These are phyloP conservation scores for Candida caryicola DNA, from an alignment of 805 yeast genomes.

Conservation along the genomic window DNA sequence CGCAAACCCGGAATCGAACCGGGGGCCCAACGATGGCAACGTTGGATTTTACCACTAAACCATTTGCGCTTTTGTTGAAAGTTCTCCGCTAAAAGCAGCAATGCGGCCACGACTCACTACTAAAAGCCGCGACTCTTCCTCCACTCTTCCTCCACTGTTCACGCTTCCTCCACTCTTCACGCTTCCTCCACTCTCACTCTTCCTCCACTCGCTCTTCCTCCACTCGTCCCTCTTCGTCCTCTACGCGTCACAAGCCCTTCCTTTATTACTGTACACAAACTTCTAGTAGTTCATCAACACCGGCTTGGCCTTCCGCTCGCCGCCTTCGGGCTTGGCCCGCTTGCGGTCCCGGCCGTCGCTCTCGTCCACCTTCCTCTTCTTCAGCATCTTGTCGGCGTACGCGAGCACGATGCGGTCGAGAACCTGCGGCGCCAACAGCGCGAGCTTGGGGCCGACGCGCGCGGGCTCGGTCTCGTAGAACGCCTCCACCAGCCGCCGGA, in stretches of 20 bases:
- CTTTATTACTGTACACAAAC: neutral
- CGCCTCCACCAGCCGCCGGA: neutral
- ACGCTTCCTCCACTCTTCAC: too few species aligned
- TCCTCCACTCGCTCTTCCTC: too few species aligned
- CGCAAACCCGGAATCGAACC: neutral
- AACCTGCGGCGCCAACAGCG: neutral
- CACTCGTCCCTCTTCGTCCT: too few species aligned
- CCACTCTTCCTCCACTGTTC: too few species aligned
- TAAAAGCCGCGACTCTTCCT: too few species aligned
- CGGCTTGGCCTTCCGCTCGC: constrained; percentile 1
- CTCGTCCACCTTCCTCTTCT: constrained; percentile 6
- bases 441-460: neutral
- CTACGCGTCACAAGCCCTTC: too few species aligned
- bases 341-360: constrained; percentile 5
- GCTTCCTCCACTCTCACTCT: too few species aligned
- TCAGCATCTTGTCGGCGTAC: constrained; percentile 1
- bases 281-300: constrained; percentile 7
- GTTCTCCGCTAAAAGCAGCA: too few species aligned
- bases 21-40: neutral
- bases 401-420: constrained; percentile 1
- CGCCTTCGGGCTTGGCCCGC: constrained; percentile 3
- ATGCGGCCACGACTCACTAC: too few species aligned
- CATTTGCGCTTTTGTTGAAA: neutral
- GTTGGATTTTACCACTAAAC: neutral
- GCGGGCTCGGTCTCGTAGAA: neutral